Evolutionary conservation across 305 asterid genomes (phyloP).

Genomic region (Rubia tinctorum): DNA sequence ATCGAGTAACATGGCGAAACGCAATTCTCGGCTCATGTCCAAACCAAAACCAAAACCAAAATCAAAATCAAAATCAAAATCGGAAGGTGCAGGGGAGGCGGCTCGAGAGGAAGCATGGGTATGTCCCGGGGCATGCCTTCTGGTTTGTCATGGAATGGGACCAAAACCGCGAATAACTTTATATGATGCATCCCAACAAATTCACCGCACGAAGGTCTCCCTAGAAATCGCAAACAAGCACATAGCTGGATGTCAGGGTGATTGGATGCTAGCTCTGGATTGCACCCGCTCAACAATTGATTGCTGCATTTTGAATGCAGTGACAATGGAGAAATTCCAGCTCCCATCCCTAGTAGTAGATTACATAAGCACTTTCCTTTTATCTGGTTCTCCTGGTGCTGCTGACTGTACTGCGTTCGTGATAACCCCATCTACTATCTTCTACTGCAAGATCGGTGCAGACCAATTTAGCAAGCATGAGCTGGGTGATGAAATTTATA

Average conservation of each 20-base stretch:
- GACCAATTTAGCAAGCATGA: not conserved
- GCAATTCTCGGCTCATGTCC: too few species aligned
- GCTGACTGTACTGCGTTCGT: not conserved
- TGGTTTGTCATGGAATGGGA: not conserved
- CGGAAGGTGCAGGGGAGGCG: not conserved
- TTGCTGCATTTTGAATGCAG: not conserved
- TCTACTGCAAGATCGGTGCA: not conserved
- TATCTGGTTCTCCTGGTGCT: not conserved
- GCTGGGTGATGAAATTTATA: not conserved
- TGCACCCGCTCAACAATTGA: not conserved
- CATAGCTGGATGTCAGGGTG: not conserved
- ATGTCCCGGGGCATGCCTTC: not conserved
- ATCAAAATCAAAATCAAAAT: too few species aligned
- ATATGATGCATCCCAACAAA: not conserved
- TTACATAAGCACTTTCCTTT: not conserved
- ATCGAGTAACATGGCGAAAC: too few species aligned
- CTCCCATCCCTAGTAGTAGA: not conserved
- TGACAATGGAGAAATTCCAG: not conserved
- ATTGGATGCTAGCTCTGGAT: not conserved
- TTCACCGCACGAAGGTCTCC: not conserved
- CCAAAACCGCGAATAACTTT: not conserved
- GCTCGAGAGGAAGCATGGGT: not conserved
- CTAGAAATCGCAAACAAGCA: not conserved
- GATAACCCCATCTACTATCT: not conserved
- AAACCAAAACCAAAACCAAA: too few species aligned